phyloP scores from a whole-genome alignment of 208 protist species.

The Trypanosoma vivax region DNA sequence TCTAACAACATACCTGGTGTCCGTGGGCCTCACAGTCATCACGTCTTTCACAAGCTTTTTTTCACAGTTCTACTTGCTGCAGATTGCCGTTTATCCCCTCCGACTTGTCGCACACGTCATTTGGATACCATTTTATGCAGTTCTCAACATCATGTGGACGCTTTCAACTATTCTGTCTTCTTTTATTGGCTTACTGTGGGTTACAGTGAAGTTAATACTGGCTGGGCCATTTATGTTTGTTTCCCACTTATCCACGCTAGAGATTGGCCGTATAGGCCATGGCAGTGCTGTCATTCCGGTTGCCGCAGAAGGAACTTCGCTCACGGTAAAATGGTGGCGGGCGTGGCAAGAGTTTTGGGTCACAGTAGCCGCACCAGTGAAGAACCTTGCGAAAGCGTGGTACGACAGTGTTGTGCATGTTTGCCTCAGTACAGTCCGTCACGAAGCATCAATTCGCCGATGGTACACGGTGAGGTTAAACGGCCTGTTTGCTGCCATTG shows the following conservation, averaged over 20 bases:
- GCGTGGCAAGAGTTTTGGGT: constrained; percentile 74
- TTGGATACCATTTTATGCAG: constrained; percentile 35
- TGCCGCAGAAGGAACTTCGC: constrained; percentile 37
- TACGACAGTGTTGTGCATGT: constrained; percentile 68
- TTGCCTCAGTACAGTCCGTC: constrained; percentile 24
- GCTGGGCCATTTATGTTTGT: constrained; percentile 51
- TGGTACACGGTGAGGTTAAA: constrained; percentile 37
- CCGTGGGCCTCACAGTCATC: constrained; percentile 45
- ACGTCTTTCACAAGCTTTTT: constrained; percentile 48
- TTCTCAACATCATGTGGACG: constrained; percentile 41
- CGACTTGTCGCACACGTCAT: constrained; percentile 20
- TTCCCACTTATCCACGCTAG: constrained; percentile 26
- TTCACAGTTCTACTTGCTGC: constrained; percentile 50
- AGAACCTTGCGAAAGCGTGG: constrained; percentile 74
- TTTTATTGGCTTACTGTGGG: constrained; percentile 28
- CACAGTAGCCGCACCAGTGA: constrained; percentile 68
- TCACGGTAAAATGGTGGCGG: constrained; percentile 53
- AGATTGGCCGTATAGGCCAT: constrained; percentile 13
- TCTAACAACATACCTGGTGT: constrained; percentile 69
- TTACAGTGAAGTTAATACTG: constrained; percentile 43
- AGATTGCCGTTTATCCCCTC: constrained; percentile 26
- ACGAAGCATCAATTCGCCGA: constrained; percentile 66
- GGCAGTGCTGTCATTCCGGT: constrained; percentile 20
- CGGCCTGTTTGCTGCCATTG: constrained; percentile 8
- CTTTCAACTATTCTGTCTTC: constrained; percentile 21